Conservation (phyloP, 768 basidiomycete genomes). For the Tylopilus rubrobrunneus region DNA sequence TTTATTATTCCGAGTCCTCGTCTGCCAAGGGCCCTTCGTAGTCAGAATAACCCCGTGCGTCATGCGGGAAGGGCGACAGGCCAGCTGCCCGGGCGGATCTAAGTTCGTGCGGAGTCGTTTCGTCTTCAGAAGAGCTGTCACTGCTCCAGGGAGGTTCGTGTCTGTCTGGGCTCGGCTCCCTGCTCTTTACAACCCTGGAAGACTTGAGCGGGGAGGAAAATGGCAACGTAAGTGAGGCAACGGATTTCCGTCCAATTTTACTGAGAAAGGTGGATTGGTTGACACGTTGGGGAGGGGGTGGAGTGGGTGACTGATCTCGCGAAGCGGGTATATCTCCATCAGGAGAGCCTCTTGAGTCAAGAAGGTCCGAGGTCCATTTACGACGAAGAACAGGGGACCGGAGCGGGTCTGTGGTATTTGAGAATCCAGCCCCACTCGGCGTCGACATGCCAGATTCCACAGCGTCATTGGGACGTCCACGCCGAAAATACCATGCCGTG, state of each 20-base stretch:
- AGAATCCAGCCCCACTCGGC: conserved; percentile 27
- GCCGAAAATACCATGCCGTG: conserved; percentile 52
- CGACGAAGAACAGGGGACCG: conserved; percentile 42
- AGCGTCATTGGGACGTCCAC: conserved; percentile 34
- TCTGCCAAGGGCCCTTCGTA: conserved; percentile 17
- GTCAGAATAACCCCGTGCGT: conserved; percentile 16
- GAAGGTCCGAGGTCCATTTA: conserved; percentile 45
- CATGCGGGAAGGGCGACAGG: conserved; percentile 5
- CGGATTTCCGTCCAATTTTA: conserved; percentile 42
- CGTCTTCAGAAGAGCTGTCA: conserved; percentile 55
- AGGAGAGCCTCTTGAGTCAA: conserved; percentile 29
- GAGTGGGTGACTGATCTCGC: conserved; percentile 1
- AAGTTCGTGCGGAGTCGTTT: conserved; percentile 18
- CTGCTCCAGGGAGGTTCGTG: conserved; percentile 50
- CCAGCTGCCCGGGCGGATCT: conserved; percentile 7
- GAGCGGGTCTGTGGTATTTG: conserved; percentile 34
- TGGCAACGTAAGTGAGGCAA: conserved; percentile 39
- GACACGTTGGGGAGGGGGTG: conserved; percentile 2
- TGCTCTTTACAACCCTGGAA: conserved; percentile 18
- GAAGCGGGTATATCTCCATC: conserved; percentile 13
- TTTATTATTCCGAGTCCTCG: conserved; percentile 21
- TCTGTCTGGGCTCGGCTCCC: conserved; percentile 27
- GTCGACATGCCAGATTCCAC: conserved; percentile 34
- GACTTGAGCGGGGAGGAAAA: conserved; percentile 28
- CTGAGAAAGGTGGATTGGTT: conserved; percentile 36